Evolutionary conservation across 2,329 filamentous ascomycete genomes (phyloP), one percentile per base, ranked within the genome.

Genomic region (Zarea fungicola): DNA sequence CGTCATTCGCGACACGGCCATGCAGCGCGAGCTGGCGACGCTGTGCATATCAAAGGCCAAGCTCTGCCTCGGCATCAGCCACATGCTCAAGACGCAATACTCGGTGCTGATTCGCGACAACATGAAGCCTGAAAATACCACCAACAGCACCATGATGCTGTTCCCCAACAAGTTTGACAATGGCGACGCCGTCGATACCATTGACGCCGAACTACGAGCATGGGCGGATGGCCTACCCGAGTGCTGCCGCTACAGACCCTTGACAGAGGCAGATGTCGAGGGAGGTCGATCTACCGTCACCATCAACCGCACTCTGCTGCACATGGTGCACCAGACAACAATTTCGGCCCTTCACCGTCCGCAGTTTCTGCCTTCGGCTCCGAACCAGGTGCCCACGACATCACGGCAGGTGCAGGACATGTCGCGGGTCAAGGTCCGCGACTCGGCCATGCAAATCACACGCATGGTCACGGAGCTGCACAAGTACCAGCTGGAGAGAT

Each of bases 31-130:
- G 60, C 72, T 96, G 44, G 91, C 91, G 6, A 75, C 84, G 54
- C 87, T 96, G 84, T 96, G 91, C 65, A 89, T 96, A 54, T 83
- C 91, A 56, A 96, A 95, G 66, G 87, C 90, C 4, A 89, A 91
- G 66, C 79, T 96, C 7, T 96, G 89, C 65, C 76, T 95, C 16
- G 89, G 88, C 65, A 89, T 96, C 65, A 92, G 88, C 63, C 84
- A 89, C 62, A 91, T 97, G 64, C 77, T 97, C 40, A 86, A 87
- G 35, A 86, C 90, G 28, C 92, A 96, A 63, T 96, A 96, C 65
- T 95, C 90, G 22, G 89, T 96, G 4, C 73, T 96, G 34, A 89
- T 91, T 61, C 85, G 89, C 58, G 86, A 91, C 58, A 88, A 89
- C 60, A 81, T 87, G 52, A 87, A 84, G 52, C 83, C 87, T 40